Percentiles rank a stretch among this genome's conserved stretches.
Conservation (phyloP, 2,329 filamentous ascomycete species). For the Sarocladium kiliense region DNA sequence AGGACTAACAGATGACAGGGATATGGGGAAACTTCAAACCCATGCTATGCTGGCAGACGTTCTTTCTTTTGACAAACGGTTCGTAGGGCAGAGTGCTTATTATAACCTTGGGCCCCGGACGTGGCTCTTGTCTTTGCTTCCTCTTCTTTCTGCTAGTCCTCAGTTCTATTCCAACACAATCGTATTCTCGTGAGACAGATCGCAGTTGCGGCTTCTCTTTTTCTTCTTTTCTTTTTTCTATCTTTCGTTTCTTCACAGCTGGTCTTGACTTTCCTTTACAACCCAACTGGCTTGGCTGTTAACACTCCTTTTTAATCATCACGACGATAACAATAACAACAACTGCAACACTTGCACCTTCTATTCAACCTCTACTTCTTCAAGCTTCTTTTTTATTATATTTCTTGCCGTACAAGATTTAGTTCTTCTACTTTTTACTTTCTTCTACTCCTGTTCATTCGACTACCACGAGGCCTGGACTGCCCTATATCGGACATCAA, state of each 20-base stretch:
- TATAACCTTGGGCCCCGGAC: neutral
- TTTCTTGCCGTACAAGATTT: neutral
- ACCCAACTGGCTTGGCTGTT: slow-evolving; percentile 55
- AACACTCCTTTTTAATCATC: slow-evolving; percentile 38
- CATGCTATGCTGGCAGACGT: neutral
- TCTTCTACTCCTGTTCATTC: neutral
- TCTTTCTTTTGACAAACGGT: neutral
- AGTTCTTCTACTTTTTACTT: neutral
- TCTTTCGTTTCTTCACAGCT: slow-evolving; percentile 22
- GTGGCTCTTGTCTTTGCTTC: slow-evolving; percentile 22
- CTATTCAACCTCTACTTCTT: slow-evolving; percentile 11
- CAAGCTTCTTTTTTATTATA: neutral
- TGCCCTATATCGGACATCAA: neutral
- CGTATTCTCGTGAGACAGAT: slow-evolving; percentile 11
- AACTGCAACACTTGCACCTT: slow-evolving; percentile 10
- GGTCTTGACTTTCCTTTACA: slow-evolving; percentile 27
- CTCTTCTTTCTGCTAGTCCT: slow-evolving; percentile 15
- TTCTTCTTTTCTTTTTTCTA: slow-evolving; percentile 9
- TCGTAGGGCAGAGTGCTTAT: slow-evolving; percentile 7
- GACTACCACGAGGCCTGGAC: neutral
- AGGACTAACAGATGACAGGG: slow-evolving; percentile 8
- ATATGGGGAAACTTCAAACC: slow-evolving; percentile 8
- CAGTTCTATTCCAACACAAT: slow-evolving; percentile 2
- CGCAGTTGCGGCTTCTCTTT: slow-evolving; percentile 12
- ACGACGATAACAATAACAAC: slow-evolving; percentile 9